A percentile compares a stretch with the other conserved stretches of the same genome.
phyloP scores from a whole-genome alignment of 108 stramenopile genomes.

The Nitzschia palea region DNA sequence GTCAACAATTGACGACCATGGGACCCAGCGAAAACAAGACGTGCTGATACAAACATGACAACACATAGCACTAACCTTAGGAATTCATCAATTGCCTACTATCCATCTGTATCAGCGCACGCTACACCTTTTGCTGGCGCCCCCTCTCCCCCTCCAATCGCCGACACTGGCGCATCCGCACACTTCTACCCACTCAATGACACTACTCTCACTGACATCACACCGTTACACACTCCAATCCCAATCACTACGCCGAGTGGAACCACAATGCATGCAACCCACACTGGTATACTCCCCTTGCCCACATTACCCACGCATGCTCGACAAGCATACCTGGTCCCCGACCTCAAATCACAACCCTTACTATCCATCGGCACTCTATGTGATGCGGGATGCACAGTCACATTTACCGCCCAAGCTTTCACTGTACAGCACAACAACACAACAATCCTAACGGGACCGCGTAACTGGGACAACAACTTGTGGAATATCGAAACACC shows the following conservation, averaged over 20 bases:
- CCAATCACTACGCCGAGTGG: background rate
- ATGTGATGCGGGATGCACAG: constrained; percentile 26
- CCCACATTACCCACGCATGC: constrained; percentile 2
- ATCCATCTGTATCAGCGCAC: background rate
- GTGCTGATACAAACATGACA: background rate
- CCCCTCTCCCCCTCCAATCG: background rate
- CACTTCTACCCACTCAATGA: background rate
- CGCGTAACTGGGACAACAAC: too few species aligned
- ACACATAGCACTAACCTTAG: background rate
- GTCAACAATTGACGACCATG: background rate
- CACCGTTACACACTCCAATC: background rate
- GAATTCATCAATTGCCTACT: background rate
- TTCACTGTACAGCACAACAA: too few species aligned
- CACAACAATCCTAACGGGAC: too few species aligned
- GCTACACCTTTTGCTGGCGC: too few species aligned
- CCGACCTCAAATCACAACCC: too few species aligned
- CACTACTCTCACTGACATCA: background rate
- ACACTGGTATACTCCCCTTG: background rate
- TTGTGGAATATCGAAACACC: too few species aligned
- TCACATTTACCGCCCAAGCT: too few species aligned
- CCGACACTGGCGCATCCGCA: background rate
- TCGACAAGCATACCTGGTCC: constrained; percentile 9
- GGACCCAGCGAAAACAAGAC: background rate
- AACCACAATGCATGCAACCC: background rate
- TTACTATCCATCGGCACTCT: constrained; percentile 29